These are phyloP conservation scores for Hygrophila difformis DNA, from an alignment of 257 asterid genomes.

Conservation along the genomic window DNA sequence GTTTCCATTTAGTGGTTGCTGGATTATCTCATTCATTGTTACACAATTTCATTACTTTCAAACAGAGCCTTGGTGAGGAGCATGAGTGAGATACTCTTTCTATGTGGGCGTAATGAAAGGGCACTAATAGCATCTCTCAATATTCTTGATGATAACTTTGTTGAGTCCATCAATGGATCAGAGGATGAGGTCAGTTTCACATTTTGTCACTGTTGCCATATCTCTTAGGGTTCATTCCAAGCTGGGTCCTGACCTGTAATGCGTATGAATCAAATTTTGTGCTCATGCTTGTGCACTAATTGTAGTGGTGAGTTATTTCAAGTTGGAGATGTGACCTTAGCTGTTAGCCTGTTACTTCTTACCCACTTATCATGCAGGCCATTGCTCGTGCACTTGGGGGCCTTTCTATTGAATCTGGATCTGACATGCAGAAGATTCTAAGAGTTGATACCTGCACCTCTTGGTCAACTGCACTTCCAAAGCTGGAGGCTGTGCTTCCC, in stretches of 20 bases:
- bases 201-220: slow-evolving; percentile 1
- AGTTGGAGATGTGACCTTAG: not conserved
- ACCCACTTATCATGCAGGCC: slow-evolving; percentile 30
- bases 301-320: too few relatives aligned
- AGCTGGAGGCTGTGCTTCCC: slow-evolving; percentile 76
- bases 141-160: slow-evolving; percentile 28
- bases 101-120: slow-evolving; percentile 66
- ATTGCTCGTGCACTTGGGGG: slow-evolving; percentile 66
- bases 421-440: slow-evolving; percentile 59
- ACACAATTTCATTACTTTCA: slow-evolving; percentile 15
- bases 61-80: slow-evolving; percentile 86
- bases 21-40: slow-evolving; percentile 2
- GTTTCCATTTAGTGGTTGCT: slow-evolving; percentile 2
- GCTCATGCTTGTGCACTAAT: not conserved
- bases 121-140: slow-evolving; percentile 65
- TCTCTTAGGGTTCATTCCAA: slow-evolving; percentile 1
- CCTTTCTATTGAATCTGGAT: slow-evolving; percentile 67
- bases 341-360: not conserved
- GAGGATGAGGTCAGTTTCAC: slow-evolving; percentile 56
- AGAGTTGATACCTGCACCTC: slow-evolving; percentile 57
- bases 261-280: not conserved
- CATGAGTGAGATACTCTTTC: slow-evolving; percentile 90
- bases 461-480: slow-evolving; percentile 33
- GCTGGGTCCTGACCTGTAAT: too few relatives aligned
- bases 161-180: slow-evolving; percentile 30